phyloP scores from a whole-genome alignment of 345 rosid species.

The Eucalyptus melliodora region DNA sequence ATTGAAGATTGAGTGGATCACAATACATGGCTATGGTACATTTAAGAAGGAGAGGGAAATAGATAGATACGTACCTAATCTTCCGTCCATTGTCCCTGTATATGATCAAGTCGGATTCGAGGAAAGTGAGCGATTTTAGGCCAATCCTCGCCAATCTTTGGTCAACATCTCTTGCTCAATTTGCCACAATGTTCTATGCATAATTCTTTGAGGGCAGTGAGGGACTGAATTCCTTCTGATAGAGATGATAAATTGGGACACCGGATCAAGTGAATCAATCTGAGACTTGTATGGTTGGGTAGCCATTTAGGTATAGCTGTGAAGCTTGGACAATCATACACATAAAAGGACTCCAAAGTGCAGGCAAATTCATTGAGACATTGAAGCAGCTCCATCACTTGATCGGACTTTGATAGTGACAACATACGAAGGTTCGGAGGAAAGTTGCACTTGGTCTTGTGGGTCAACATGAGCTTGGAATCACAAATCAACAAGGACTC shows the following conservation, averaged over 20 bases:
- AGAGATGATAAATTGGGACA: background rate
- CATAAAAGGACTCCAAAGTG: background rate
- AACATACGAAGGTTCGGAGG: too few relatives aligned
- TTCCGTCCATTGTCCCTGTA: background rate
- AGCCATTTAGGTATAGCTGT: background rate
- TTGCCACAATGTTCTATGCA: rapidly evolving
- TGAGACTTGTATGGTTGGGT: background rate
- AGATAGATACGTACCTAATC: background rate
- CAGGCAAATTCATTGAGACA: background rate
- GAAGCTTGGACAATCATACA: background rate
- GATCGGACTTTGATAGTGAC: background rate
- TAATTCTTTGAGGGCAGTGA: background rate
- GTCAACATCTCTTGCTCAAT: background rate
- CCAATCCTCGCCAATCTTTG: background rate
- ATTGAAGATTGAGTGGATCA: too few relatives aligned
- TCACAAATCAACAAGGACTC: too few relatives aligned
- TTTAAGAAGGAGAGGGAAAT: too few relatives aligned
- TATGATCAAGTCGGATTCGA: background rate
- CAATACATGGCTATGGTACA: too few relatives aligned
- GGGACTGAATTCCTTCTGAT: background rate
- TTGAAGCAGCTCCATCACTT: background rate
- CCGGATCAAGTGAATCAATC: too few relatives aligned
- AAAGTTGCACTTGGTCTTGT: background rate
- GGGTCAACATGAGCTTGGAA: too few relatives aligned
- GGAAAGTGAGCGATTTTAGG: background rate